Base-by-base conservation (phyloP, 495 filamentous ascomycete species). In the Neurospora sp. region DNA sequence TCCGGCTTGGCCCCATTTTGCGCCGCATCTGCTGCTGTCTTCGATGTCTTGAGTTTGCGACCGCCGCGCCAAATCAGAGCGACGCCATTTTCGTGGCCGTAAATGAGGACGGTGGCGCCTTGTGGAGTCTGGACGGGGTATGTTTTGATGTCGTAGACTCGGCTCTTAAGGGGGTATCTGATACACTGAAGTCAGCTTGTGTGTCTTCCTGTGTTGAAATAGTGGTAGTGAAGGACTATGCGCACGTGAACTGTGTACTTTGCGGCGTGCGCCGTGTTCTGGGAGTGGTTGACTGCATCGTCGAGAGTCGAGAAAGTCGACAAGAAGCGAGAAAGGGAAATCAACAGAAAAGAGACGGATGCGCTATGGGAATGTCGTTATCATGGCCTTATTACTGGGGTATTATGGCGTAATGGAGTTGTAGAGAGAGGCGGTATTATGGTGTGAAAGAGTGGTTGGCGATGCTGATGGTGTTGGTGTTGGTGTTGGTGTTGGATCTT, bases 1-100 rank as follows among this genome's bases (percentile, higher is more conserved):
- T 83, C 82, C 23, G 85, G 70, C 39, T 69, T 76, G 0, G 78
- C 74, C 16, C 85, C 85, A 74, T 87, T 87, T 9, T 77, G 82
- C 27, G 27, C 54, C 40, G 83, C 83, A 6, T 82, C 84, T 16
- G 72, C 70, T 5, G 80, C 66, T 20, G 78, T 79, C 49, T 81
- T 80, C 69, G 80, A 72, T 14, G 77, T 71, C 72, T 91, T 90
- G 73, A 93, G 89, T 23, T 86, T 83, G 38, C 84, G 86, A 27
- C 94, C 94, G 73, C 93, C 94, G 78, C 92, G 87, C 94, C 94
- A 97, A 35, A 94, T 76, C 35, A 96, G 81, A 46, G 89, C 90
- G 39, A 97, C 72, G 35, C 94, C 94, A 78, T 88, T 90, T 42
- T 93, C 91, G 75, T 96, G 91, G 72, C 91, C 93, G 79, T 96